Conservation (phyloP, 2,329 filamentous ascomycete species). For the Neonectria punicea region DNA sequence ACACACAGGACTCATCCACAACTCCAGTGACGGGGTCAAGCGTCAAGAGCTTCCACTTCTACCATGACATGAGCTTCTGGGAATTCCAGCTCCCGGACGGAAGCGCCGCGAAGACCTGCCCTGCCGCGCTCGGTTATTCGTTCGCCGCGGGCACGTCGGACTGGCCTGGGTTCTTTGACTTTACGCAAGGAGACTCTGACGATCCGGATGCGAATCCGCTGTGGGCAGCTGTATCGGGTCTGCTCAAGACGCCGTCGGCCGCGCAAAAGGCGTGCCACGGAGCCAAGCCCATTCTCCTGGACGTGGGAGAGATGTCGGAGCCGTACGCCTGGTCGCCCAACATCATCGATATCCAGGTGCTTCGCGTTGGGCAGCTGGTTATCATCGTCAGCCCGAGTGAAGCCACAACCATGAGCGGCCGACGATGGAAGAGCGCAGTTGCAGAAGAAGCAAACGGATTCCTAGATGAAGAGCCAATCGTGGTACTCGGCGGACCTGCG, state of each 20-base stretch:
- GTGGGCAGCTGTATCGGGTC: constrained; percentile 79
- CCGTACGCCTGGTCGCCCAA: constrained; percentile 94
- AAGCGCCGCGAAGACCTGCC: constrained; percentile 77
- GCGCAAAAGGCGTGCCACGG: constrained; percentile 81
- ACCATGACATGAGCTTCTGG: constrained; percentile 82
- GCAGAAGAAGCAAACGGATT: constrained; percentile 60
- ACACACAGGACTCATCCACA: constrained; percentile 55
- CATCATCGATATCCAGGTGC: constrained; percentile 86
- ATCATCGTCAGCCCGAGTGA: constrained; percentile 89
- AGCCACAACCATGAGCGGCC: constrained; percentile 90
- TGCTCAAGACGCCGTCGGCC: constrained; percentile 76
- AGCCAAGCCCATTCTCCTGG: constrained; percentile 86
- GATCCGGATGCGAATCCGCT: constrained; percentile 77
- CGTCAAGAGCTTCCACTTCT: constrained; percentile 87
- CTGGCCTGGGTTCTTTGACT: constrained; percentile 91
- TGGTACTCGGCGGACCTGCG: constrained; percentile 87
- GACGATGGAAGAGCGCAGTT: constrained; percentile 84
- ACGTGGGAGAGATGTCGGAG: constrained; percentile 80
- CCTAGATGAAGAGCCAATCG: constrained; percentile 68
- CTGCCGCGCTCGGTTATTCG: constrained; percentile 88
- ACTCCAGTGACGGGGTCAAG: constrained; percentile 69
- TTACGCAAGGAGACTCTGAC: constrained; percentile 84
- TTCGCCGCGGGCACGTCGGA: constrained; percentile 95
- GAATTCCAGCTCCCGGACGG: constrained; percentile 80
- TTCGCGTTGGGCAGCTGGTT: constrained; percentile 85